Percentiles rank a stretch among this genome's conserved stretches.
Conservation (phyloP, 2,329 filamentous ascomycete genomes). For the Myriosclerotinia curreyana region DNA sequence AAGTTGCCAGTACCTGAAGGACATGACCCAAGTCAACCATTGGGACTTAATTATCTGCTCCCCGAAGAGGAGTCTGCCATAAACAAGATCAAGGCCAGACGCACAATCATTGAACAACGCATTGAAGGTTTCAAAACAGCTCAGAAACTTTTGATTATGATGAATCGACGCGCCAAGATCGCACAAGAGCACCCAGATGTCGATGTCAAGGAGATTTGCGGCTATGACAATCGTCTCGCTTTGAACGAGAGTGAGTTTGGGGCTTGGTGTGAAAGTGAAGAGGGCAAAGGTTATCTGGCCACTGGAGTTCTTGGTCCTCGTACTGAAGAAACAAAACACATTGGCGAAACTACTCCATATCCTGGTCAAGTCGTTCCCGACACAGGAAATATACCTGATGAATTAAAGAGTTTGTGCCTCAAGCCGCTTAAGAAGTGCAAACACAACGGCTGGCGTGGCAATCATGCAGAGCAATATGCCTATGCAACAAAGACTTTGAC, state of each 20-base stretch:
- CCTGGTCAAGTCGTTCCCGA: constrained; percentile 26
- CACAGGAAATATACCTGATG: constrained; percentile 24
- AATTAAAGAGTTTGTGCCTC: constrained; percentile 35
- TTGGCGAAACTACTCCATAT: constrained; percentile 26
- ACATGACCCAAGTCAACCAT: constrained; percentile 33
- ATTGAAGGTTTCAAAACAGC: constrained; percentile 29
- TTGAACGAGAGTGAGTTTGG: constrained; percentile 36
- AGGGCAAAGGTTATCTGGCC: constrained; percentile 32
- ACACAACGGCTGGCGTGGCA: constrained; percentile 33
- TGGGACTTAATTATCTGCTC: constrained; percentile 35
- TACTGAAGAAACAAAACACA: constrained; percentile 30
- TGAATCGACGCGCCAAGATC: constrained; percentile 31
- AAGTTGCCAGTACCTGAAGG: constrained; percentile 31
- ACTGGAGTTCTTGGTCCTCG: constrained; percentile 35
- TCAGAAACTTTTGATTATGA: constrained; percentile 32
- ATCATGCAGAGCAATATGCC: constrained; percentile 31
- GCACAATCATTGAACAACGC: constrained; percentile 25
- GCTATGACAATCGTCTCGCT: constrained; percentile 37
- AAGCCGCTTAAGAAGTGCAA: constrained; percentile 32
- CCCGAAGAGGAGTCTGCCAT: constrained; percentile 33
- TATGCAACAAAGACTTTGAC: constrained; percentile 25
- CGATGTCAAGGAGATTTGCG: constrained; percentile 34
- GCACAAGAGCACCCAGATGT: constrained; percentile 29
- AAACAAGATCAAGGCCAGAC: constrained; percentile 28
- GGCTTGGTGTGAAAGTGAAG: constrained; percentile 30